Base-by-base conservation (phyloP, 2,329 filamentous ascomycete genomes). In the Bipolaris victoriae region DNA sequence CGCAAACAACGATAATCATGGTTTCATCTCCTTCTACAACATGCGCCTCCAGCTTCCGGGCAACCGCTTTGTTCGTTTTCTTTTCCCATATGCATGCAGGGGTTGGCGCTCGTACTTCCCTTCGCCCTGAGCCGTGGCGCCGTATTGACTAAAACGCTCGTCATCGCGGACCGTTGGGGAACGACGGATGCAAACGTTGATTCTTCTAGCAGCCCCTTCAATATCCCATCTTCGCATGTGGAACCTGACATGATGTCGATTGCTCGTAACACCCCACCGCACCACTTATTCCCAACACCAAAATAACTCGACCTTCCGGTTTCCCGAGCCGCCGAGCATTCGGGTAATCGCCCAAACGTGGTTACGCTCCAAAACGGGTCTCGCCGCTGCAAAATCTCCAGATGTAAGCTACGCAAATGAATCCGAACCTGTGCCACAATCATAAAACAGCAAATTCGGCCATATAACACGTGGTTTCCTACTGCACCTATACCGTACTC, bases 11-110 rank as follows among this genome's bases (percentile, higher is more conserved):
- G 29, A 40, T 10, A 43, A 18, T 11, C 20, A 13, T 15, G 11
- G 49, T 52, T 46, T 46, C 49, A 52, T 24, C 10, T 31, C 36
- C 26, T 37, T 11, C 26, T 44, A 33, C 52, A 39, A 31, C 10
- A 31, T 31, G 29, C 29, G 29, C 29, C 29, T 31, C 10, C 29
- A 31, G 11, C 29, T 31, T 31, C 29, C 29, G 10, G 29, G 29
- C 11, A 13, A 13, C 29, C 29, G 10, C 29, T 31, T 31, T 10
- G 2, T 31, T 13, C 3, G 29, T 31, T 31, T 31, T 31, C 4
- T 5, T 31, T 31, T 31, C 10, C 29, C 29, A 31, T 13, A 13
- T 2, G 10, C 29, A 31, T 31, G 29, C 29, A 31, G 10, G 29
- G 29, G 29, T 13, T 31, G 29, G 29, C 29, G 29, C 29, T 31